Evolutionary conservation across 108 stramenopile genomes (phyloP).

Genomic region (Aurantiochytrium sp.): DNA sequence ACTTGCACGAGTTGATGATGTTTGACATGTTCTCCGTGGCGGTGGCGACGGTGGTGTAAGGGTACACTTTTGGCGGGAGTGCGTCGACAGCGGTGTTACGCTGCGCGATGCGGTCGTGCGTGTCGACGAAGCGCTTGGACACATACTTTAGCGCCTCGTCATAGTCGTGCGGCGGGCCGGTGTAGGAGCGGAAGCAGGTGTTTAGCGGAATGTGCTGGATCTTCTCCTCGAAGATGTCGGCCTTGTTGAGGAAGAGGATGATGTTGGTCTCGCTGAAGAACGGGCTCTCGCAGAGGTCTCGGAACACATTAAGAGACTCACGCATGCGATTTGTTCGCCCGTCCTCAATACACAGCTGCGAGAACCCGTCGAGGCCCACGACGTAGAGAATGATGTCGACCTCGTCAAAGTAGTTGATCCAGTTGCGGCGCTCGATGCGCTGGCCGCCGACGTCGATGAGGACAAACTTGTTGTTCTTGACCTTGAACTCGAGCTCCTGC

Average conservation of each 20-base stretch:
- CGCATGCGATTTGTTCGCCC: conserved; percentile 44
- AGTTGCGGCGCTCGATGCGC: conserved; percentile 62
- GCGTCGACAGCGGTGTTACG: not conserved
- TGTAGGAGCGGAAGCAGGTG: not conserved
- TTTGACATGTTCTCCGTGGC: conserved; percentile 56
- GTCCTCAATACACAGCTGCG: conserved; percentile 54
- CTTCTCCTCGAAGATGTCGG: conserved; percentile 55
- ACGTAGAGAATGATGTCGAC: conserved; percentile 59
- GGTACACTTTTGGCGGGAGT: conserved; percentile 46
- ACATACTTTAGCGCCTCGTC: conserved; percentile 27
- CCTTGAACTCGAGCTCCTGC: conserved; percentile 45
- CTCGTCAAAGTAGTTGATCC: conserved; percentile 63
- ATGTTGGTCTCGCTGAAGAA: conserved; percentile 57
- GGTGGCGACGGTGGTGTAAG: conserved; percentile 61
- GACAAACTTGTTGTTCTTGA: conserved; percentile 54
- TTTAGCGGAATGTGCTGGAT: not conserved
- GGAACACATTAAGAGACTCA: conserved; percentile 55
- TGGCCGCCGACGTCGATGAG: conserved; percentile 65
- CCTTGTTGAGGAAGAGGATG: conserved; percentile 59
- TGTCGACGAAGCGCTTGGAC: not conserved
- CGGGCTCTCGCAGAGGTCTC: conserved; percentile 55
- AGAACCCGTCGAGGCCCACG: conserved; percentile 57
- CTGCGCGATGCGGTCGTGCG: not conserved
- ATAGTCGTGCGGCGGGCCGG: not conserved
- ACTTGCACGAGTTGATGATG: conserved; percentile 56